Percentiles rank a stretch among this genome's conserved stretches.
These are phyloP conservation scores for Botryotinia narcissicola DNA, from an alignment of 2,329 filamentous ascomycete species.

Conservation along the genomic window DNA sequence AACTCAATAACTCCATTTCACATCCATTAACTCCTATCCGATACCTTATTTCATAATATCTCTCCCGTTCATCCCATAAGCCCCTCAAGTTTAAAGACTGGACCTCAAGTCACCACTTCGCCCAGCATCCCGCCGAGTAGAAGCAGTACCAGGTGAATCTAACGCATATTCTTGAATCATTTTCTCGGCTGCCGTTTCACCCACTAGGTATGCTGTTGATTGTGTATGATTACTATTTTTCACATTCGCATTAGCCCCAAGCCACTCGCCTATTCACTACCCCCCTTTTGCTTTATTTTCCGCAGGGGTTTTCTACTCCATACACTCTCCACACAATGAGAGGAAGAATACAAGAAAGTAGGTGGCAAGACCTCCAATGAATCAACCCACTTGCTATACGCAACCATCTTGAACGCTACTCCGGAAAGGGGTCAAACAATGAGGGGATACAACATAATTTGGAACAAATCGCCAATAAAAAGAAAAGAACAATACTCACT, in stretches of 20 bases:
- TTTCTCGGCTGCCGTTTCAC: constrained; percentile 51
- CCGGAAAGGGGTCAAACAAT: background rate
- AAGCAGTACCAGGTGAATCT: background rate
- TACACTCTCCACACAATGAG: background rate
- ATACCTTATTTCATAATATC: background rate
- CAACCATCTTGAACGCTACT: background rate
- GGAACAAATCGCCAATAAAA: rapidly evolving
- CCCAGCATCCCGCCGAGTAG: background rate
- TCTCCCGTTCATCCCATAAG: background rate
- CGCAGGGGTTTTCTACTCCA: background rate
- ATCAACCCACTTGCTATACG: background rate
- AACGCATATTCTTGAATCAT: constrained; percentile 45
- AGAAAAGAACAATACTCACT: constrained; percentile 38
- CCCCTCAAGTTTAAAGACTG: background rate
- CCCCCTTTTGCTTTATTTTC: background rate
- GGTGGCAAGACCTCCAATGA: background rate
- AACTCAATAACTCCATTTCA: background rate
- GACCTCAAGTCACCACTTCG: background rate
- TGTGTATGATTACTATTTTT: constrained; percentile 50
- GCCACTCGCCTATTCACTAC: background rate
- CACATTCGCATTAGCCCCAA: background rate
- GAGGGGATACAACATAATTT: background rate
- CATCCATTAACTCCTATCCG: background rate
- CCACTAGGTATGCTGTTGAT: constrained; percentile 53
- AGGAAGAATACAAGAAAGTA: background rate